Conservation (phyloP, 2,329 filamentous ascomycete species). For the Pseudocercospora eumusae region DNA sequence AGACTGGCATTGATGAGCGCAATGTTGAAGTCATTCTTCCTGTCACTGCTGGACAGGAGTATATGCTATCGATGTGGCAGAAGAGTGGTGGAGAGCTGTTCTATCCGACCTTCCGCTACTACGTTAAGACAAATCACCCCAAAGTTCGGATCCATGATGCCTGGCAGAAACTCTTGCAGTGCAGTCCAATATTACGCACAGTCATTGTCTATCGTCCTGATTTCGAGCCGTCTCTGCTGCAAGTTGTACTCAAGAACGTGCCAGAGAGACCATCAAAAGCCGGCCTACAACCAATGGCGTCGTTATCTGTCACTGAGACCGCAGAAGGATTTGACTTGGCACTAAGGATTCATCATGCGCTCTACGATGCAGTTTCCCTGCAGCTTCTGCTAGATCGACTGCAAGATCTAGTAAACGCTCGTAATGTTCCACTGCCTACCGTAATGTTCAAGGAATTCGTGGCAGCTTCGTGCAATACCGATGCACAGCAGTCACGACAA, state of each 20-base stretch:
- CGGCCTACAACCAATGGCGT: conserved; percentile 29
- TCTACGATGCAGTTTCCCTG: conserved; percentile 85
- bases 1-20: conserved; percentile 43
- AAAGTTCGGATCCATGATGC: conserved; percentile 53
- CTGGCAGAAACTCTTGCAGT: conserved; percentile 61
- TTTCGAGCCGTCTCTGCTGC: conserved; percentile 52
- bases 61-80: conserved; percentile 78
- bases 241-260: conserved; percentile 57
- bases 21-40: conserved; percentile 64
- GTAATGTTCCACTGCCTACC: neutral
- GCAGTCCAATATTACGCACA: conserved; percentile 69
- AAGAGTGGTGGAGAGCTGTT: conserved; percentile 67
- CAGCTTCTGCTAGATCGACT: conserved; percentile 61
- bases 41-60: conserved; percentile 73
- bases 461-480: conserved; percentile 34
- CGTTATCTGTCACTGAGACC: conserved; percentile 25
- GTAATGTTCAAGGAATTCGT: conserved; percentile 49
- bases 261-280: conserved; percentile 29
- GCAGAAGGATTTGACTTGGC: conserved; percentile 34
- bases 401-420: conserved; percentile 31
- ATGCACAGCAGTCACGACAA: conserved; percentile 34
- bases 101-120: conserved; percentile 70
- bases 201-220: conserved; percentile 55
- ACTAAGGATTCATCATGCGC: conserved; percentile 73
- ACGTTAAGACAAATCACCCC: conserved; percentile 45